Evolutionary conservation across 176 grass and related monocot species (phyloP), one percentile per base, ranked within the genome.

Genomic region (Metroxylon sagu): DNA sequence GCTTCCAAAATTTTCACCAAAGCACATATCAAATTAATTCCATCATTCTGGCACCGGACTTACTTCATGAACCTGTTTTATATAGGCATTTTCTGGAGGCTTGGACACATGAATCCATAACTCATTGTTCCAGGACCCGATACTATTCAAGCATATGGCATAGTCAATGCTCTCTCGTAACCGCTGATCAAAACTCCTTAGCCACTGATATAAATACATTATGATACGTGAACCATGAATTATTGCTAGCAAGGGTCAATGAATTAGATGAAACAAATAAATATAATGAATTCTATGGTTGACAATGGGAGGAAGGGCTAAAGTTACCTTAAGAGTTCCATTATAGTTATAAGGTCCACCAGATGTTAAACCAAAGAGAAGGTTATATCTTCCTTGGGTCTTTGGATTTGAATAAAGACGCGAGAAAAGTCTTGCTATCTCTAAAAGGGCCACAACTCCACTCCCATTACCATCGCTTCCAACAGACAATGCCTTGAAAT

Each of bases 321-420:
- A 14, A 71, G 54, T 64, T 25, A 88, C 93, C 88, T 92, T 98
- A 61, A 80, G 71, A 53, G 93, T 98, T 71, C 93, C 93, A 76
- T 98, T 92, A 61, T 92, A 98, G 59, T 98, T 98, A 82, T 98
- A 98, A 31, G 93, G 93, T 64, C 87, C 87, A 48, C 93, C 93
- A 69, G 93, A 92, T 54, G 87, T 98, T 78, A 98, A 81, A 3
- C 93, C 87, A 88, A 98, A 92, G 18, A 98, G 93, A 85, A 98
- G 64, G 71, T 98, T 98, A 72, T 89, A 98, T 73, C 74, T 88
- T 35, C 93, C 93, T 73, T 82, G 88, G 12, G 93, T 98, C 69
- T 81, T 89, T 77, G 93, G 82, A 70, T 83, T 89, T 80, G 87
- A 92, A 87, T 98, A 98, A 0, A 98, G 67, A 35, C 60, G 78